Evolutionary conservation across 31 red algal species (phyloP), one percentile per base, ranked within the genome.

Genomic region (Odonthalia washingtoniensis): DNA sequence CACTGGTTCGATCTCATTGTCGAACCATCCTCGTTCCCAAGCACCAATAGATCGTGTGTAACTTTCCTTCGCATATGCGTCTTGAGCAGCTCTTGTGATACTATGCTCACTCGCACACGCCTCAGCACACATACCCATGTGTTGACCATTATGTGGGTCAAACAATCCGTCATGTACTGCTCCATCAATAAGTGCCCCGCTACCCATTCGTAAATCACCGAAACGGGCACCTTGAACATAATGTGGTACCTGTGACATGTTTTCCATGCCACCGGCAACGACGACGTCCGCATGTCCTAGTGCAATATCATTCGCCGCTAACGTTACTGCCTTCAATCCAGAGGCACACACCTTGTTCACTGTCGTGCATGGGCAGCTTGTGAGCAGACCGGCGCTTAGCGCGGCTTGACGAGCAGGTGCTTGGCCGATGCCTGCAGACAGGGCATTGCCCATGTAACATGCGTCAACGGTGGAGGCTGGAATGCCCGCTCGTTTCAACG

Each of bases 221-320:
- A 75, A 75, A 37, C 82, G 70, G 26, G 74, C 75, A 21, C 70
- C 52, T 38, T 45, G 75, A 18, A 96, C 41, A 44, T 91, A 91
- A 72, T 83, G 89, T 31, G 95, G 95, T 24, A 75, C 72, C 9
- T 88, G 93, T 1, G 84, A 88, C 95, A 97, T 97, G 72, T 72
- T 91, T 73, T 97, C 95, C 95, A 94, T 94, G 4, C 95, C 95
- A 33, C 95, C 95, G 16, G 82, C 86, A 41, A 97, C 91, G 37
- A 88, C 91, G 74, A 94, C 34, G 16, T 97, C 76, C 38, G 74
- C 75, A 46, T 83, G 33, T 26, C 95, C 95, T 26, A 94, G 63
- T 14, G 67, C 69, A 26, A 97, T 87, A 16, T 68, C 72, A 34
- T 87, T 44, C 1, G 80, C 90, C 24, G 72, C 95, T n/a, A 91